phyloP scores from a whole-genome alignment of 2,329 filamentous ascomycete species.

The Phymatotrichopsis omnivora region DNA sequence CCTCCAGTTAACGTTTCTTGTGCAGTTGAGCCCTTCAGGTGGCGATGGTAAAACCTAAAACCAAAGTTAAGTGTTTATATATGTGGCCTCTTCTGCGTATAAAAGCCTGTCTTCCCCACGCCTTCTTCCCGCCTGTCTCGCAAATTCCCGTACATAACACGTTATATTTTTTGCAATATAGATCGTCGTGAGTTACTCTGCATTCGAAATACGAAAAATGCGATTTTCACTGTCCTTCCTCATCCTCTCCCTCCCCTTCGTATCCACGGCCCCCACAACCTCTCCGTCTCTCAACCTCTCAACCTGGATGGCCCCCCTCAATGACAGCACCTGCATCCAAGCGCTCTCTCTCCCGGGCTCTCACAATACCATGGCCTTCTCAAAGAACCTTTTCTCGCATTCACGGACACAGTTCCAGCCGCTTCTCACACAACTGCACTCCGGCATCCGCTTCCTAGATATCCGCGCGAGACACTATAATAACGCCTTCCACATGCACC shows the following conservation, averaged over 20 bases:
- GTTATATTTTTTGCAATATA: no score
- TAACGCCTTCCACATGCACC: constrained; percentile 41
- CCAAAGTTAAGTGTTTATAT: no score
- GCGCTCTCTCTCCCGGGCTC: constrained; percentile 44
- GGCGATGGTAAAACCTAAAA: no score
- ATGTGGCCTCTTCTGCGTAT: no score
- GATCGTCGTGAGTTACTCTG: no score
- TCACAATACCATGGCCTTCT: constrained; percentile 46
- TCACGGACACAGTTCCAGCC: constrained; percentile 39
- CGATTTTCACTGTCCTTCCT: no score
- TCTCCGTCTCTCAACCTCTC: constrained; percentile 30
- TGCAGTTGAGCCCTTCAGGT: no score
- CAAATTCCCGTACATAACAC: no score
- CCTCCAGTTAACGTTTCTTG: no score
- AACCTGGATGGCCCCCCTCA: constrained; percentile 40
- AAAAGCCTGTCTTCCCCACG: no score
- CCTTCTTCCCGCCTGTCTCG: no score
- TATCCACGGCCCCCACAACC: neutral
- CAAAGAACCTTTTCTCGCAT: constrained; percentile 36
- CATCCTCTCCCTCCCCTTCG: neutral
- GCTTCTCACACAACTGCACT: constrained; percentile 39
- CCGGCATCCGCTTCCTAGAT: constrained; percentile 44
- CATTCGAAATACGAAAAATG: no score
- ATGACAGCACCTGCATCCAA: constrained; percentile 38
- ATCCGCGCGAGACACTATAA: constrained; percentile 41